A percentile compares a stretch with the other conserved stretches of the same genome.
These are phyloP conservation scores for Aspergillus cavernicola DNA, from an alignment of 495 filamentous ascomycete genomes.

Conservation along the genomic window DNA sequence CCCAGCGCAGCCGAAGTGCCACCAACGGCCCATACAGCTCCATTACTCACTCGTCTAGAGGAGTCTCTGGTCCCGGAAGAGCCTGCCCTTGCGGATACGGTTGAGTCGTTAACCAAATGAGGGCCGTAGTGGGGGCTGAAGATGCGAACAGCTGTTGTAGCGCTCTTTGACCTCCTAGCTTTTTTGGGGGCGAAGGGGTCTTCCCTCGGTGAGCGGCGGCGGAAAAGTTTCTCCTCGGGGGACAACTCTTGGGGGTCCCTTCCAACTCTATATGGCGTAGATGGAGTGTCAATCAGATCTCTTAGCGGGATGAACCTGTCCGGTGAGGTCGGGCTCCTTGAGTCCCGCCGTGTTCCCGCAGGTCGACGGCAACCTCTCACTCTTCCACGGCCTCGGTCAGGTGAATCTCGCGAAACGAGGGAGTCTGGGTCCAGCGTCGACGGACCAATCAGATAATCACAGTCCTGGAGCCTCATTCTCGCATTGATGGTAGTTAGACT, in stretches of 20 bases:
- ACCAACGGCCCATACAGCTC: conserved; percentile 79
- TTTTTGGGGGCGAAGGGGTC: conserved; percentile 61
- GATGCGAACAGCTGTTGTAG: conserved; percentile 18
- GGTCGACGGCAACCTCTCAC: conserved; percentile 7
- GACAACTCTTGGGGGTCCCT: conserved; percentile 61
- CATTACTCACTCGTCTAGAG: conserved; percentile 53
- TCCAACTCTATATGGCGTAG: conserved; percentile 59
- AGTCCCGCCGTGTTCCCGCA: conserved; percentile 2
- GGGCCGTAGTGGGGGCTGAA: conserved; percentile 33
- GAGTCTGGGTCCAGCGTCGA: background rate
- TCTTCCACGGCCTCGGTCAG: conserved; percentile 17
- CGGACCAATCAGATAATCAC: conserved; percentile 1
- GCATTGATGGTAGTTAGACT: background rate
- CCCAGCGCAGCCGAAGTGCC: conserved; percentile 53
- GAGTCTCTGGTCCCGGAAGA: conserved; percentile 11
- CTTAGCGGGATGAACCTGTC: conserved; percentile 71
- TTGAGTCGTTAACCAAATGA: conserved; percentile 30
- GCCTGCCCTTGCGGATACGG: conserved; percentile 8
- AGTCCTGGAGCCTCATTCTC: background rate
- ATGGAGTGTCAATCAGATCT: conserved; percentile 35
- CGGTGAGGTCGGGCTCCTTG: conserved; percentile 30
- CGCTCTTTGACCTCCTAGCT: conserved; percentile 14
- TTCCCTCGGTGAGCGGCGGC: conserved; percentile 50
- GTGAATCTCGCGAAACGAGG: background rate
- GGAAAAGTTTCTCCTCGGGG: conserved; percentile 56